These are phyloP conservation scores for Thalassiosira hispida DNA, from an alignment of 352 stramenopile genomes.

Conservation along the genomic window DNA sequence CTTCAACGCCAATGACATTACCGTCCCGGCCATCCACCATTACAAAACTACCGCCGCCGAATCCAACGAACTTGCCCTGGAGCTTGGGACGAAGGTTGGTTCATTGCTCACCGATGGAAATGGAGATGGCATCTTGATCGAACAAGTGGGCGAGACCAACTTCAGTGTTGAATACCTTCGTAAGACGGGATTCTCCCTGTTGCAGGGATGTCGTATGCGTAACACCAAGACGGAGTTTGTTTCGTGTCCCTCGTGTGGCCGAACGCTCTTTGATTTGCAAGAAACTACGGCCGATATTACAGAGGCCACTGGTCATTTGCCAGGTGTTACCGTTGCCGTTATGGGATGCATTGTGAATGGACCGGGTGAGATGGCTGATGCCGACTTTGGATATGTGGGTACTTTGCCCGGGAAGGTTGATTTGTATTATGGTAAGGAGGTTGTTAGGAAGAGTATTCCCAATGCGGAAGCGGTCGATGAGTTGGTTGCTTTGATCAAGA, in stretches of 20 bases:
- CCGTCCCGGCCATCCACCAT: slow-evolving; percentile 85
- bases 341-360: slow-evolving; percentile 92
- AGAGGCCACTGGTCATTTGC: slow-evolving; percentile 86
- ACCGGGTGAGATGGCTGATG: slow-evolving; percentile 90
- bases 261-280: slow-evolving; percentile 90
- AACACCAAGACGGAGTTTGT: slow-evolving; percentile 91
- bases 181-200: slow-evolving; percentile 83
- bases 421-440: slow-evolving; percentile 89
- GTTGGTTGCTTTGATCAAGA: slow-evolving; percentile 88
- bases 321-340: slow-evolving; percentile 88
- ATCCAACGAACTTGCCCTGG: slow-evolving; percentile 86
- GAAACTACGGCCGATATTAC: slow-evolving; percentile 87
- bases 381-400: slow-evolving; percentile 89
- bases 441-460: slow-evolving; percentile 86
- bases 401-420: slow-evolving; percentile 88
- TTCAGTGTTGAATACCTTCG: slow-evolving; percentile 85
- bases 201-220: slow-evolving; percentile 88
- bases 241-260: slow-evolving; percentile 88
- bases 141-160: slow-evolving; percentile 72
- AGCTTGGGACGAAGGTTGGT: slow-evolving; percentile 84
- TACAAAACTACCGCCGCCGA: slow-evolving; percentile 72
- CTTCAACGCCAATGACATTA: slow-evolving; percentile 81
- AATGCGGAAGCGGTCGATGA: slow-evolving; percentile 86
- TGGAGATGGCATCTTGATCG: slow-evolving; percentile 87
- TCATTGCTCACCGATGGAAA: slow-evolving; percentile 87